Evolutionary conservation across 108 stramenopile genomes (phyloP).

Genomic region (Cyclotella kingstonii): DNA sequence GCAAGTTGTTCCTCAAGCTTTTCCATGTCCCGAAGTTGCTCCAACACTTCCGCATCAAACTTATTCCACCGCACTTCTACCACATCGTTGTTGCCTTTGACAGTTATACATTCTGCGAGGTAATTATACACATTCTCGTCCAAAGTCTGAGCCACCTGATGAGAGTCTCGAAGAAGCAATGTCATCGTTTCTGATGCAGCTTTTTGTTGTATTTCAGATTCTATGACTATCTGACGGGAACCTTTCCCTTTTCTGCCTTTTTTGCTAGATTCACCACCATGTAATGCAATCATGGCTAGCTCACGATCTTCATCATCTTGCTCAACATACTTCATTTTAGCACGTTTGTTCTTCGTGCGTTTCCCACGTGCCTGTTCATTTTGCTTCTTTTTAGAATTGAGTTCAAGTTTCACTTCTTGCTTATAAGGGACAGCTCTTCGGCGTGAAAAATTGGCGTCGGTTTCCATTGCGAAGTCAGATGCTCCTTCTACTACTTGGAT

Average conservation of each 20-base stretch:
- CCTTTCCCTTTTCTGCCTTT: constrained; percentile 52
- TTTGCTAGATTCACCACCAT: constrained; percentile 73
- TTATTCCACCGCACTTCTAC: constrained; percentile 80
- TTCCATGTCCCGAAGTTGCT: constrained; percentile 62
- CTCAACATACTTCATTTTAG: constrained; percentile 87
- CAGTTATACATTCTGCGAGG: constrained; percentile 66
- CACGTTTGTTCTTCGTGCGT: constrained; percentile 62
- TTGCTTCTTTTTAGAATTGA: constrained; percentile 42
- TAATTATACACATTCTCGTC: constrained; percentile 46
- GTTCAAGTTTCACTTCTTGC: constrained; percentile 6
- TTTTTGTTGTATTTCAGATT: constrained; percentile 57
- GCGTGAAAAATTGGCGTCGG: too few species aligned
- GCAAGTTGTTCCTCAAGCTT: constrained; percentile 53
- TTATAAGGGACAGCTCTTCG: too few species aligned
- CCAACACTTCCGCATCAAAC: constrained; percentile 82
- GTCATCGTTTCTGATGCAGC: constrained; percentile 70
- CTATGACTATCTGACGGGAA: constrained; percentile 12
- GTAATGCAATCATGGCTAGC: constrained; percentile 87
- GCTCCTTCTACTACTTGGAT: too few species aligned
- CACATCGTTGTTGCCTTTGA: constrained; percentile 37
- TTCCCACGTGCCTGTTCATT: constrained; percentile 82
- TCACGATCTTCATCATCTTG: constrained; percentile 97
- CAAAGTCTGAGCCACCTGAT: constrained; percentile 50
- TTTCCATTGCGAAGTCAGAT: too few species aligned
- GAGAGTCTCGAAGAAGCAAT: constrained; percentile 66